Conservation (phyloP, 441 rosid species). For the Cnidoscolus chayamansa region DNA sequence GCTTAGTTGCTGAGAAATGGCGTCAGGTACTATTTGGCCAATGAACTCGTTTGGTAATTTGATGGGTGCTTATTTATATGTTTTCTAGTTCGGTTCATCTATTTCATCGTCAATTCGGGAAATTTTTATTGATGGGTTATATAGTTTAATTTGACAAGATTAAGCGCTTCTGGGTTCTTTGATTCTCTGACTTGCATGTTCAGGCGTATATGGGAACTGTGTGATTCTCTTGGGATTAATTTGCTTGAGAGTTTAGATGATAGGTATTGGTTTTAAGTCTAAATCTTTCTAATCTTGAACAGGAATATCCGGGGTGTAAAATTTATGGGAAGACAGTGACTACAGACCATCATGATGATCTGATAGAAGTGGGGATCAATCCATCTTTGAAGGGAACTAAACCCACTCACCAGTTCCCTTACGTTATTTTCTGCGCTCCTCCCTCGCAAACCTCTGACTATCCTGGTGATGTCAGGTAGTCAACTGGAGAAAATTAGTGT, state of each 20-base stretch:
- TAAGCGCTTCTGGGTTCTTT: too few species aligned
- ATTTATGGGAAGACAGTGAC: conserved; percentile 76
- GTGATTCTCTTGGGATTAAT: background rate
- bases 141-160: too few species aligned
- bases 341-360: conserved; percentile 69
- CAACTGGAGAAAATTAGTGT: background rate
- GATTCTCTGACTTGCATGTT: too few species aligned
- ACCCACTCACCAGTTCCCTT: conserved; percentile 46
- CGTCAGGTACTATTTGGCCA: conserved; percentile 38
- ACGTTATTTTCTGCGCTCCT: conserved; percentile 90
- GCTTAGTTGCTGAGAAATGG: conserved; percentile 82
- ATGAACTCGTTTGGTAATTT: background rate
- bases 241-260: background rate
- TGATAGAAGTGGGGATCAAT: conserved; percentile 63
- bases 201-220: too few species aligned
- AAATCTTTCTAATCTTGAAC: conserved; percentile 25
- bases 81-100: conserved; percentile 7
- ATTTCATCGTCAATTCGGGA: background rate
- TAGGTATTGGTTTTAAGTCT: background rate
- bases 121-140: background rate
- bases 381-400: conserved; percentile 57
- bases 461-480: conserved; percentile 74
- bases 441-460: conserved; percentile 75
- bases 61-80: background rate
- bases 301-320: conserved; percentile 72